Evolutionary conservation across 2,329 filamentous ascomycete species (phyloP).

Genomic region (Ophiostoma quercus): DNA sequence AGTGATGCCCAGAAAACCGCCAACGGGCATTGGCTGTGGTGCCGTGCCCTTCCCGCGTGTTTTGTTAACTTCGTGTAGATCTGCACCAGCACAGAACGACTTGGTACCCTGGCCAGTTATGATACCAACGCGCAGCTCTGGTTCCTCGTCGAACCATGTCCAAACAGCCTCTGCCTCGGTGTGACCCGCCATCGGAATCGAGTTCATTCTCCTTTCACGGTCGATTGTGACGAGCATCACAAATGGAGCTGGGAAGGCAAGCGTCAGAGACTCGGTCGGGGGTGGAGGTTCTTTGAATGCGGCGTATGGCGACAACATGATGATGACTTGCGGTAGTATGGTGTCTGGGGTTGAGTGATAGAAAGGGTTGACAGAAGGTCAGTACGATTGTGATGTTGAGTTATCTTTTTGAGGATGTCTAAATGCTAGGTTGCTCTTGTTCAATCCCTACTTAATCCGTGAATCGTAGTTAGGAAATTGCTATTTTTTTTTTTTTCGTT

Average conservation of each 20-base stretch:
- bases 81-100: slow-evolving; percentile 49
- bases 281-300: slow-evolving; percentile 18
- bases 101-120: slow-evolving; percentile 49
- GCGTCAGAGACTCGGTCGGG: slow-evolving; percentile 14
- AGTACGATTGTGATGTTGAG: too few species aligned
- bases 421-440: too few species aligned
- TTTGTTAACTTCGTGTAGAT: slow-evolving; percentile 45
- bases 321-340: not conserved
- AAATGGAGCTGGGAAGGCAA: slow-evolving; percentile 40
- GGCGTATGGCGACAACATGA: slow-evolving; percentile 15
- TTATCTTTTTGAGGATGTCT: too few species aligned
- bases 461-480: too few species aligned
- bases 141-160: slow-evolving; percentile 50
- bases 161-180: slow-evolving; percentile 47
- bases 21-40: slow-evolving; percentile 22
- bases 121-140: slow-evolving; percentile 44
- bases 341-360: not conserved
- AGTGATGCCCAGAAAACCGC: slow-evolving; percentile 38
- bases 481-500: too few species aligned
- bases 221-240: slow-evolving; percentile 51
- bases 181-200: slow-evolving; percentile 40
- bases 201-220: slow-evolving; percentile 45
- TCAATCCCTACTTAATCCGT: too few species aligned
- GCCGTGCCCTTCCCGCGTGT: slow-evolving; percentile 29
- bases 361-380: too few species aligned